Evolutionary conservation across 2,329 filamentous ascomycete species (phyloP).

Genomic region (Fusarium sp.): DNA sequence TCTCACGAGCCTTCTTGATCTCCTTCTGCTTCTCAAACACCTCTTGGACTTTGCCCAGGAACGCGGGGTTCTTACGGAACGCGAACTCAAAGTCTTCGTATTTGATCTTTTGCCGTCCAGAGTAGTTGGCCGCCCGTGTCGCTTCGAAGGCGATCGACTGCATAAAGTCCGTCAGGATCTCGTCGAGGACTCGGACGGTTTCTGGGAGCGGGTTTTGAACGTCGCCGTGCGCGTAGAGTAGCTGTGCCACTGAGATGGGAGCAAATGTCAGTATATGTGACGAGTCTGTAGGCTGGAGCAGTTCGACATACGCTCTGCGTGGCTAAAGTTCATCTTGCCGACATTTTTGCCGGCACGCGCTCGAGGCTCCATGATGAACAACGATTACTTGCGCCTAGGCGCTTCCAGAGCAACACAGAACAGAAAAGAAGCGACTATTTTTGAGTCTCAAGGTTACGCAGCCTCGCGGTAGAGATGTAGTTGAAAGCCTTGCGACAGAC

Average conservation of each 20-base stretch:
- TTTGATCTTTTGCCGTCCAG: constrained; percentile 95
- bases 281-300: not conserved
- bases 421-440: not conserved
- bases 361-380: constrained; percentile 74
- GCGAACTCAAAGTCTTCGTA: constrained; percentile 98
- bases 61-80: constrained; percentile 83
- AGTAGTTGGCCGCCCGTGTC: constrained; percentile 84
- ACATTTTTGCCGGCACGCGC: constrained; percentile 83
- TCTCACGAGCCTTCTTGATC: constrained; percentile 84
- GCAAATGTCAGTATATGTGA: not conserved
- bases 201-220: constrained; percentile 80
- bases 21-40: constrained; percentile 88
- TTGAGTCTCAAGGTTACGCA: constrained; percentile 8
- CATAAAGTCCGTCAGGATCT: constrained; percentile 96
- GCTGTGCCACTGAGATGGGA: constrained; percentile 68
- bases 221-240: constrained; percentile 86
- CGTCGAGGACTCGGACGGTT: constrained; percentile 88
- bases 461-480: constrained; percentile 37
- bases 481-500: constrained; percentile 36
- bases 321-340: constrained; percentile 82
- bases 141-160: constrained; percentile 93
- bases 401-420: constrained; percentile 9
- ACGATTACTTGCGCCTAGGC: constrained; percentile 13
- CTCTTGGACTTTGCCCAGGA: constrained; percentile 90
- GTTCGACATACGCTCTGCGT: constrained; percentile 70